phyloP scores from a whole-genome alignment of 2,329 filamentous ascomycete species.

The Diaporthe ampelina region DNA sequence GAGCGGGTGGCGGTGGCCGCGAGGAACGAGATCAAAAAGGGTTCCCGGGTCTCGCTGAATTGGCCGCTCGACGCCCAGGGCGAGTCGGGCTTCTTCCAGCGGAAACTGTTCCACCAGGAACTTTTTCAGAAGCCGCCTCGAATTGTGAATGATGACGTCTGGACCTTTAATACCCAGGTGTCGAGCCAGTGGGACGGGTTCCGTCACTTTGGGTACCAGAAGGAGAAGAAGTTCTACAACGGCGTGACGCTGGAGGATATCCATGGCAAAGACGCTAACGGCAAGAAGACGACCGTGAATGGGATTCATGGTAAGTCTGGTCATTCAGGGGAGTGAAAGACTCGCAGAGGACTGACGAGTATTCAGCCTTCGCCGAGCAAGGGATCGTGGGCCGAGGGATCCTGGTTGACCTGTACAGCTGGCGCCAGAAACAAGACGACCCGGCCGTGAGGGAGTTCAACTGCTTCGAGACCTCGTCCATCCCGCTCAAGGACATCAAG shows the following conservation, averaged over 20 bases:
- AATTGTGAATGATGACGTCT: conserved; percentile 72
- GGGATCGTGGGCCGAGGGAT: conserved; percentile 70
- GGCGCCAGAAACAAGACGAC: conserved; percentile 56
- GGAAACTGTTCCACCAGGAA: conserved; percentile 67
- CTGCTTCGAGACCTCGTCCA: conserved; percentile 52
- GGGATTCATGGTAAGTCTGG: conserved; percentile 54
- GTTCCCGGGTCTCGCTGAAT: conserved; percentile 70
- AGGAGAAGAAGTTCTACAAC: conserved; percentile 55
- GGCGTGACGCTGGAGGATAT: conserved; percentile 51
- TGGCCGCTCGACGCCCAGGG: conserved; percentile 70
- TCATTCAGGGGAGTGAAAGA: neutral
- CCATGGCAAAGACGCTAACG: conserved; percentile 48
- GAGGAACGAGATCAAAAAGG: conserved; percentile 66
- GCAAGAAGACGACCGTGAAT: conserved; percentile 53
- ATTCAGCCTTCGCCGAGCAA: conserved; percentile 61
- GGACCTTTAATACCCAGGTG: conserved; percentile 70
- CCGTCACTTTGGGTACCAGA: conserved; percentile 64
- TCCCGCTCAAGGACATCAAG: conserved; percentile 52
- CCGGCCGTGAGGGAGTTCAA: conserved; percentile 47
- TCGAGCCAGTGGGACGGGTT: conserved; percentile 72
- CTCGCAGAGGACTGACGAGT: neutral
- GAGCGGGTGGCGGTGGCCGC: conserved; percentile 65
- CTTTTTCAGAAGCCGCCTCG: conserved; percentile 65
- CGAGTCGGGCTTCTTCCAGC: conserved; percentile 65
- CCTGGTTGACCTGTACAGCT: conserved; percentile 66